Evolutionary conservation across 139 green algal genomes (phyloP), one percentile per base, ranked within the genome.

Genomic region (Chlamydomonas schloesseri): DNA sequence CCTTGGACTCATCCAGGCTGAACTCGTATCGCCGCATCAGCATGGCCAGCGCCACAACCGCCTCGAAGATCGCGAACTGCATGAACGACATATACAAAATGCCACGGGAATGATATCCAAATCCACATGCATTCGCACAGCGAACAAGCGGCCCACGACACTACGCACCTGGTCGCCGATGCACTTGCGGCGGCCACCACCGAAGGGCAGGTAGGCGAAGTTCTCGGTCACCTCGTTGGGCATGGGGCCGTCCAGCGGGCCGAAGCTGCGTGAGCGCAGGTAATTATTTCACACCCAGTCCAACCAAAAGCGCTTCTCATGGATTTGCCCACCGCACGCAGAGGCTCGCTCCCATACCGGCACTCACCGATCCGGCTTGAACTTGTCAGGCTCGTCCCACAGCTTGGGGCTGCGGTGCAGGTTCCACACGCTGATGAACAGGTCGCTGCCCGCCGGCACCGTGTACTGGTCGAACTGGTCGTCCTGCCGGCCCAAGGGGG

Each of bases 341-440:
- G n/a, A n/a, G n/a, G n/a, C n/a, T n/a, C n/a, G n/a, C n/a, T n/a
- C n/a, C n/a, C n/a, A n/a, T n/a, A n/a, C n/a, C n/a, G n/a, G n/a
- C 6, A 4, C 80, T 21, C 68, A 86, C 80, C 80, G 85, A 29
- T 96, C 92, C 3, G 95, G 94, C 82, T 94, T 90, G 84, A 98
- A 98, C 18, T 74, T 69, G 31, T 98, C 92, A 4, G 96, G 91
- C 23, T 95, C 70, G 17, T 94, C 73, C 96, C 96, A 98, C 17
- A 92, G 83, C 60, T 81, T 68, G 0, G 95, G 92, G 11, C 17
- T 46, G 33, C 93, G 90, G 94, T 98, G 96, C 46, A 98, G 89
- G 90, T 98, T 98, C 95, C 95, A 98, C 60, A 96, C 93, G 34
- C 86, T 94, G 89, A 98, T 98, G 94, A 98, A 98, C 72, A 98